phyloP scores from a whole-genome alignment of 805 yeast genomes.

The Candida railenensis region DNA sequence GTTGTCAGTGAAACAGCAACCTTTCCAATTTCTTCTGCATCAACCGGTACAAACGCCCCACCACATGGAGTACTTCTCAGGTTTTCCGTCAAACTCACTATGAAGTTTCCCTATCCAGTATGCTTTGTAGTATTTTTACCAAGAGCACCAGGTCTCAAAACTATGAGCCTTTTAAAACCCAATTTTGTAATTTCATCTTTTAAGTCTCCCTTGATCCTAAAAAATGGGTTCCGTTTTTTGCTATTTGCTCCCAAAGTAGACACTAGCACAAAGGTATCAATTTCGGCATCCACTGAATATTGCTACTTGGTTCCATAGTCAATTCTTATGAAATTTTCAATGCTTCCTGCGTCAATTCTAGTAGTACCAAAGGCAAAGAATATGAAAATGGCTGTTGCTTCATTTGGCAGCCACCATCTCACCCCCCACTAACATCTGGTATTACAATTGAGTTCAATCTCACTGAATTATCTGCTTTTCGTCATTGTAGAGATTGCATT shows the following conservation, averaged over 20 bases:
- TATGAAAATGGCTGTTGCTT: constrained; percentile 38
- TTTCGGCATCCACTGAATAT: constrained; percentile 67
- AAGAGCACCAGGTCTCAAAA: constrained; percentile 70
- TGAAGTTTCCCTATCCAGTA: background rate
- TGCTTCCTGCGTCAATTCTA: constrained; percentile 65
- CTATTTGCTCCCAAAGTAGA: constrained; percentile 65
- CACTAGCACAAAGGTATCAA: constrained; percentile 64
- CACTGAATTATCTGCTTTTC: constrained; percentile 27
- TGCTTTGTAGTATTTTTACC: background rate
- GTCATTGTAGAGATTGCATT: constrained; percentile 37
- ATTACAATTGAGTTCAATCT: constrained; percentile 43
- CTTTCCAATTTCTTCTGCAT: constrained; percentile 64
- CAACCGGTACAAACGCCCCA: no score
- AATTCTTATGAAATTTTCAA: constrained; percentile 66
- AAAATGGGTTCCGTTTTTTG: constrained; percentile 57
- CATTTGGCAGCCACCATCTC: constrained; percentile 30
- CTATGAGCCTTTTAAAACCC: constrained; percentile 68
- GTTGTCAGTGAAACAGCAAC: no score
- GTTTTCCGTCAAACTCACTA: no score
- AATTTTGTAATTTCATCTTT: constrained; percentile 66
- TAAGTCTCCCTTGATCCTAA: constrained; percentile 69
- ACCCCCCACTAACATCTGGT: constrained; percentile 53
- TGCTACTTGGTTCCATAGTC: constrained; percentile 73
- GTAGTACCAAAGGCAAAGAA: constrained; percentile 79
- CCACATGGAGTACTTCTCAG: no score